Conservation (phyloP, 768 basidiomycete species). For the Neoboletus magnificus region DNA sequence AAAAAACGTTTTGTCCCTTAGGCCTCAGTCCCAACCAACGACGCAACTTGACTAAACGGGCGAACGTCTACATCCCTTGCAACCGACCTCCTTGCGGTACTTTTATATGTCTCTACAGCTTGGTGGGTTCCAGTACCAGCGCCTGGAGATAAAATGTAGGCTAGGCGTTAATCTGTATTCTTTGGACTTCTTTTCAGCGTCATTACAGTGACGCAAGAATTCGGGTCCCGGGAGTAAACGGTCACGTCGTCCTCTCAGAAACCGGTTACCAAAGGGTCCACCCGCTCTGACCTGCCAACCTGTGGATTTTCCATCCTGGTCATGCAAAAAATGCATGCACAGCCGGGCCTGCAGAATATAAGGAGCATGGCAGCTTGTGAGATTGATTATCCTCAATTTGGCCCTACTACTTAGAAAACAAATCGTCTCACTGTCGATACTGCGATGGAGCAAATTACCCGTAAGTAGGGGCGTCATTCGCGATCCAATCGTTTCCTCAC, state of each 20-base stretch:
- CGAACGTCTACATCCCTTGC: not conserved
- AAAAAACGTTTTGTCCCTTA: not conserved
- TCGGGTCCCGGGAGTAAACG: not conserved
- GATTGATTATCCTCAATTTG: not conserved
- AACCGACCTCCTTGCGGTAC: not conserved
- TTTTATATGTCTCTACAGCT: conserved; percentile 17
- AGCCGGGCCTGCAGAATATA: conserved; percentile 16
- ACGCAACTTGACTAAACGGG: not conserved
- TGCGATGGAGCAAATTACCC: conserved; percentile 6
- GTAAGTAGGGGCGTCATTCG: conserved; percentile 5
- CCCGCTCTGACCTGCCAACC: conserved; percentile 18
- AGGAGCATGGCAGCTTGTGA: not conserved
- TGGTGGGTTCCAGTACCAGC: conserved; percentile 18
- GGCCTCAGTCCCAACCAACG: not conserved
- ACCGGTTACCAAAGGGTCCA: conserved; percentile 3
- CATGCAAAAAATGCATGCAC: conserved; percentile 7
- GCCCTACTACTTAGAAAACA: not conserved
- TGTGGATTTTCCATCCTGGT: conserved; percentile 13
- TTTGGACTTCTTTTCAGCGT: not conserved
- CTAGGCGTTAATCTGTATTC: not conserved
- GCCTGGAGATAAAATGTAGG: conserved; percentile 1
- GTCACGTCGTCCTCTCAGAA: not conserved
- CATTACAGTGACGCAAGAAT: not conserved
- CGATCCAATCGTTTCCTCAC: not conserved
- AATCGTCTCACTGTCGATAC: not conserved